These are phyloP conservation scores for Dioscorea zingiberensis DNA, from an alignment of 106 monocot genomes.

Conservation along the genomic window DNA sequence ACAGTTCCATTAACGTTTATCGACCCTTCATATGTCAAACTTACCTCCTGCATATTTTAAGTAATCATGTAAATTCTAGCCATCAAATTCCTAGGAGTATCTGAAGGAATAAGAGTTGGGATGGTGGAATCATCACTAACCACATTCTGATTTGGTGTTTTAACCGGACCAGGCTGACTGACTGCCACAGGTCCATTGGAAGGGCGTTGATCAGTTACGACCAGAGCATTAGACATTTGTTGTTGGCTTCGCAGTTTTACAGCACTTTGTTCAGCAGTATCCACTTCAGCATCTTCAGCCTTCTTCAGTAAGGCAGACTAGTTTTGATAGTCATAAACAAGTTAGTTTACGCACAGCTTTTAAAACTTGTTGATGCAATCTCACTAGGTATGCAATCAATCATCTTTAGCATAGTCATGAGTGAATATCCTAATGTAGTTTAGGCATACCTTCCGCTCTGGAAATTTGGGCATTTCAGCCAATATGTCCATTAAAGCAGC, in stretches of 20 bases:
- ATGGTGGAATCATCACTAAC: constrained; percentile 18
- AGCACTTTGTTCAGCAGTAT: constrained; percentile 98
- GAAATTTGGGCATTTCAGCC: too few species aligned
- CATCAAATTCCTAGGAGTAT: too few species aligned
- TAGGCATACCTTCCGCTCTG: constrained; percentile 79
- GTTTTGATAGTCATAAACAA: constrained; percentile 7
- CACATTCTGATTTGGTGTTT: constrained; percentile 64
- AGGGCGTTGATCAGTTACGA: constrained; percentile 72
- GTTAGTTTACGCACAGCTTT: neutral
- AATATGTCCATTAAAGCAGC: too few species aligned
- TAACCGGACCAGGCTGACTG: constrained; percentile 63
- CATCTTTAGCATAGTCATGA: too few species aligned
- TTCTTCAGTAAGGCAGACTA: constrained; percentile 90
- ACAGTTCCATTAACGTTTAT: constrained; percentile 52
- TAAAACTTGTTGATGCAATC: neutral
- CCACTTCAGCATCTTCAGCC: constrained; percentile 88
- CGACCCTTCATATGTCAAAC: constrained; percentile 26
- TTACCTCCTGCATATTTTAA: constrained; percentile 49
- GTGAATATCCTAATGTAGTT: neutral
- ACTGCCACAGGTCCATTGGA: constrained; percentile 56
- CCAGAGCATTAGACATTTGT: constrained; percentile 85
- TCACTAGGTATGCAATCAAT: neutral
- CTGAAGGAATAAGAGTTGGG: neutral
- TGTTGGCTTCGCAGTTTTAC: constrained; percentile 87
- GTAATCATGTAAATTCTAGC: neutral